These are phyloP conservation scores for Pseudocercospora eumusae DNA, from an alignment of 2,329 filamentous ascomycete species.

Conservation along the genomic window DNA sequence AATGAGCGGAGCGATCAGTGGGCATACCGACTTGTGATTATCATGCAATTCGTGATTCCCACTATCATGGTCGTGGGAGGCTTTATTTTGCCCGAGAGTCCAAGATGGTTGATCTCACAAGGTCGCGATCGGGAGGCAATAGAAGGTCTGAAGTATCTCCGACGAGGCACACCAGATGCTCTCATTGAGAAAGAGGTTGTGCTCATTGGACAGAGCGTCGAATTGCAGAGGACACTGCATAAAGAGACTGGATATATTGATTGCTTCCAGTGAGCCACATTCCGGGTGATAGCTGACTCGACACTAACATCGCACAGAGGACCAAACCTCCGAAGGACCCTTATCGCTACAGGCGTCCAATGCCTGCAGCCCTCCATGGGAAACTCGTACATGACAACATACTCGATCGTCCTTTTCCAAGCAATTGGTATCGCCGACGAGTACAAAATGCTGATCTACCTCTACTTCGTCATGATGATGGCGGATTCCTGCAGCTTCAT, in stretches of 20 bases:
- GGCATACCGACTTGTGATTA: conserved; percentile 17
- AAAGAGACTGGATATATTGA: conserved; percentile 11
- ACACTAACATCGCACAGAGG: conserved; percentile 3
- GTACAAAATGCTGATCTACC: conserved; percentile 22
- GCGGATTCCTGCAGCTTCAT: conserved; percentile 17
- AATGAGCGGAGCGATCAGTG: conserved; percentile 19
- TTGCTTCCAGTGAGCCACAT: conserved; percentile 11
- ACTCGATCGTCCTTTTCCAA: conserved; percentile 21
- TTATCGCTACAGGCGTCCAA: conserved; percentile 16
- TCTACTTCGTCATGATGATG: conserved; percentile 20
- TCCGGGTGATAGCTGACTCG: neutral
- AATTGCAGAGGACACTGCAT: conserved; percentile 8
- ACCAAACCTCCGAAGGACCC: conserved; percentile 16
- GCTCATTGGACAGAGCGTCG: conserved; percentile 12
- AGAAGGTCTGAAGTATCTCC: conserved; percentile 11
- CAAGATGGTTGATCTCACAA: conserved; percentile 18
- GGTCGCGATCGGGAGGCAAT: conserved; percentile 14
- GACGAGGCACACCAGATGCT: conserved; percentile 13
- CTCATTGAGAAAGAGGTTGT: conserved; percentile 16
- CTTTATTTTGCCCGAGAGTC: conserved; percentile 17
- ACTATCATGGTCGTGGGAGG: conserved; percentile 16
- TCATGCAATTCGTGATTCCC: conserved; percentile 19
- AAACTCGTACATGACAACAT: conserved; percentile 21
- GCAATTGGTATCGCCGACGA: conserved; percentile 17
- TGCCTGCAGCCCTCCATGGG: conserved; percentile 18